Base-by-base conservation (phyloP, 306 rosid species). In the Cicer bijugum region DNA sequence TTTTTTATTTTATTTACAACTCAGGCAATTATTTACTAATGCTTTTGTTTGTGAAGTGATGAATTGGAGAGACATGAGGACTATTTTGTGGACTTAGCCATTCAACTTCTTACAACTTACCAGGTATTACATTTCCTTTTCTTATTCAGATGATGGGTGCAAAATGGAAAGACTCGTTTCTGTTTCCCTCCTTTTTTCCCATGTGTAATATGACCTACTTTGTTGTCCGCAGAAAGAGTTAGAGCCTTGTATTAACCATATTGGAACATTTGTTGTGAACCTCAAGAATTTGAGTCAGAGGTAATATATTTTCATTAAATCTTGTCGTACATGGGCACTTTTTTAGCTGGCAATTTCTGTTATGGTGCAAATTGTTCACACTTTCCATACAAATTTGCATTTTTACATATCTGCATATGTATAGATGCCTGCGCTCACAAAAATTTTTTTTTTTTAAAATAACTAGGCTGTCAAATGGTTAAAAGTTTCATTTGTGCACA, bases 51-150 rank as follows among this genome's bases (percentile, higher is more conserved):
- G 80, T 83, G 39, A 83, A 95, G 99, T 40, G 97, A 90, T 80
- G 97, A 90, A 68, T 80, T 95, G 88, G 99, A 86, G 82, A 90
- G 66, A 68, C 99, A 95, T 44, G 97, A 90, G 80, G 87, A 84
- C 82, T 91, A 85, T 88, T 90, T 87, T 79, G 90, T 86, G 82
- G 87, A 87, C 81, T 85, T 95, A 87, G 89, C 80, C 79, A 71
- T 80, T 59, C 82, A 85, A 71, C 99, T 88, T 35, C 97, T 95
- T 75, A 82, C 92, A 71, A 69, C 83, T 51, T 95, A 90, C 87
- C 90, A 87, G 99, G 99, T 95, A 85, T 64, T 50, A 16, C 33
- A 52, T 38, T 72, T 71, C 66, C 50, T 69, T 43, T 48, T 17
- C 60, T 48, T 69, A 37, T 76, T 81, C 64, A 39, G 28, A 53